phyloP scores from a whole-genome alignment of 2,329 filamentous ascomycete species.

The Hymenoscyphus infarciens region DNA sequence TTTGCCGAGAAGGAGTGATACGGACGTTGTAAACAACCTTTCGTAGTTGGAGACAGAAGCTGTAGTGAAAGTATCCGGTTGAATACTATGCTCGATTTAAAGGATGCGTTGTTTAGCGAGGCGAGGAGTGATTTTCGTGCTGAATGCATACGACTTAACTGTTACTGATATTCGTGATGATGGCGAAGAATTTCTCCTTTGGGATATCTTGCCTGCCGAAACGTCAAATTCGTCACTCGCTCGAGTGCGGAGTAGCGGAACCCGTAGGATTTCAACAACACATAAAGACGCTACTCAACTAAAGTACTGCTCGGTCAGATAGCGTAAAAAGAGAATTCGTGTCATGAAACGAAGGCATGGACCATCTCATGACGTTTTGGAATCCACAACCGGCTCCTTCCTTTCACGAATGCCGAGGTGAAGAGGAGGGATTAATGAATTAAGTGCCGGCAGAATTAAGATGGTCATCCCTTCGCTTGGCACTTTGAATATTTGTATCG shows the following conservation, averaged over 20 bases:
- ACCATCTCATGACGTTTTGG: not conserved
- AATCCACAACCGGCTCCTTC: not conserved
- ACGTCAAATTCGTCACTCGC: not conserved
- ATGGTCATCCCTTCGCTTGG: not conserved
- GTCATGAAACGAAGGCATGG: not conserved
- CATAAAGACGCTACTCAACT: not conserved
- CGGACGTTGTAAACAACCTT: too few species aligned
- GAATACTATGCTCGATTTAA: not conserved
- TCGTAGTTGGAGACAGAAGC: not conserved
- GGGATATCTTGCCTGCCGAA: not conserved
- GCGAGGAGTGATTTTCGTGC: not conserved
- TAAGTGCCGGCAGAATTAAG: constrained; percentile 2
- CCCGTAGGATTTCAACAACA: too few species aligned
- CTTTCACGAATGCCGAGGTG: not conserved
- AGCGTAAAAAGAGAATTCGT: not conserved
- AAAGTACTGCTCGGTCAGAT: not conserved
- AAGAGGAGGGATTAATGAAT: not conserved
- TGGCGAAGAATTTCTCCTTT: not conserved
- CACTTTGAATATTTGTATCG: not conserved
- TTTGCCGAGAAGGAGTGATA: not conserved
- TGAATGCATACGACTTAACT: not conserved
- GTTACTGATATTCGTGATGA: not conserved
- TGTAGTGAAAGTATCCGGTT: not conserved
- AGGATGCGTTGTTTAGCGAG: not conserved
- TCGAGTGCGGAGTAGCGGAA: not conserved